phyloP scores from a whole-genome alignment of 2,329 filamentous ascomycete species.

The Colletotrichum tropicale region DNA sequence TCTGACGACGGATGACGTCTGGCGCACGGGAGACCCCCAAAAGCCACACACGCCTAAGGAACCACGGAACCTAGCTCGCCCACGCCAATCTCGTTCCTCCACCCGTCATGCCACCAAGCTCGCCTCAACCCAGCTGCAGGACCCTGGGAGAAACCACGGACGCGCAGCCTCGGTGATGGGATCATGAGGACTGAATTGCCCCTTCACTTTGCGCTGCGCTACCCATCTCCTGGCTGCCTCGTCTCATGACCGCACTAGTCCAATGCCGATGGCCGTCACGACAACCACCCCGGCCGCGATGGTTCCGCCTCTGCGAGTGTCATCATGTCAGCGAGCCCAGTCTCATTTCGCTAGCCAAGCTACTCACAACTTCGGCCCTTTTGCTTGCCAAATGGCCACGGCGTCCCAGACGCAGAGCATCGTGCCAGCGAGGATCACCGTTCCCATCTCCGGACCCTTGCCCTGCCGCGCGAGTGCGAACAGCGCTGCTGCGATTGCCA shows the following conservation, averaged over 20 bases:
- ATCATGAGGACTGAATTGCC: background rate
- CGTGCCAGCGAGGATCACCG: constrained; percentile 22
- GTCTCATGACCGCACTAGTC: background rate
- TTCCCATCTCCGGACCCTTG: constrained; percentile 20
- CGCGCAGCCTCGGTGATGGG: background rate
- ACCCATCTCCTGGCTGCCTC: background rate
- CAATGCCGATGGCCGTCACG: background rate
- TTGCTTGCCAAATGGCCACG: background rate
- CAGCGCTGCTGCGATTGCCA: constrained; percentile 21
- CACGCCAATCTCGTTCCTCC: background rate
- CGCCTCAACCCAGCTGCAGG: background rate
- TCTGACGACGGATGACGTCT: constrained; percentile 4
- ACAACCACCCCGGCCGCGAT: background rate
- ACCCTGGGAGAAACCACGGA: background rate
- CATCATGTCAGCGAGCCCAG: background rate
- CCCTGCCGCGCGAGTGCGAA: constrained; percentile 11
- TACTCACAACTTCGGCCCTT: constrained; percentile 12
- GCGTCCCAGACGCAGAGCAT: constrained; percentile 21
- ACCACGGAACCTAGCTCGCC: background rate
- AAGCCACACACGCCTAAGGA: background rate
- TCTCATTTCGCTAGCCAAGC: background rate
- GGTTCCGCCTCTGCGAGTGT: background rate
- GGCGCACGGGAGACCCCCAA: background rate
- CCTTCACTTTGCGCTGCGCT: background rate
- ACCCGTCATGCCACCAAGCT: background rate